Conservation (phyloP, 2,329 filamentous ascomycete species). For the Beauveria bassiana region DNA sequence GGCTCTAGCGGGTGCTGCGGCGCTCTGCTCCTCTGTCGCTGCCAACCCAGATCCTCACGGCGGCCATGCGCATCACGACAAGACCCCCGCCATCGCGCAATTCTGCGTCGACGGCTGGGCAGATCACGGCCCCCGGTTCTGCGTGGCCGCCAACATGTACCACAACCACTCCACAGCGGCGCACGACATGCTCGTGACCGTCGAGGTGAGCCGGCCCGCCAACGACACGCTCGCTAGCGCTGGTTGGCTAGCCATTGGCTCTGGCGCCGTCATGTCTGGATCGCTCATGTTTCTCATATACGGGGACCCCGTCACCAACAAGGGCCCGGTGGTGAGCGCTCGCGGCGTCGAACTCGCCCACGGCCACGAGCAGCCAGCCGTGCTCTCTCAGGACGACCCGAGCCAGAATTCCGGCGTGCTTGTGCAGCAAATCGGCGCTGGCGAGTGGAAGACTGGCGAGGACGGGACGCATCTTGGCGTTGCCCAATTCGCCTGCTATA, state of each 20-base stretch:
- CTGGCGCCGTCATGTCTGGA: slow-evolving; percentile 7
- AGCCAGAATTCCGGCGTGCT: not conserved
- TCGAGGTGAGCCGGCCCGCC: slow-evolving; percentile 4
- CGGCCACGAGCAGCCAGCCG: not conserved
- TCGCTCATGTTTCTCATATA: slow-evolving; percentile 13
- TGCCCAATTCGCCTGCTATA: slow-evolving; percentile 4
- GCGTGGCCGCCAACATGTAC: slow-evolving; percentile 9
- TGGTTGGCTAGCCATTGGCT: slow-evolving; percentile 11
- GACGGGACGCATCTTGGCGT: not conserved
- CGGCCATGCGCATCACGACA: not conserved
- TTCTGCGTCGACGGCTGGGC: slow-evolving; percentile 8
- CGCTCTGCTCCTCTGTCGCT: not conserved
- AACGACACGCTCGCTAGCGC: not conserved
- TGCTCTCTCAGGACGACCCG: not conserved
- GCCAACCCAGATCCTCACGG: not conserved
- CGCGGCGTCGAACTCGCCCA: slow-evolving; percentile 4
- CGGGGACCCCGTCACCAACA: slow-evolving; percentile 2
- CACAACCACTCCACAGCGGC: slow-evolving; percentile 12
- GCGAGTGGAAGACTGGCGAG: not conserved
- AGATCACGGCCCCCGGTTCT: slow-evolving; percentile 1
- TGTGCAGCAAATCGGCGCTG: slow-evolving; percentile 5
- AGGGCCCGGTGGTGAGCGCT: slow-evolving; percentile 9
- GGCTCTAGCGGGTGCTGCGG: not conserved
- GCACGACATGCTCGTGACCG: slow-evolving; percentile 11
- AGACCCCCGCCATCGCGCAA: not conserved